Base-by-base conservation (phyloP, 352 stramenopile genomes). In the Pythium rishiriense region DNA sequence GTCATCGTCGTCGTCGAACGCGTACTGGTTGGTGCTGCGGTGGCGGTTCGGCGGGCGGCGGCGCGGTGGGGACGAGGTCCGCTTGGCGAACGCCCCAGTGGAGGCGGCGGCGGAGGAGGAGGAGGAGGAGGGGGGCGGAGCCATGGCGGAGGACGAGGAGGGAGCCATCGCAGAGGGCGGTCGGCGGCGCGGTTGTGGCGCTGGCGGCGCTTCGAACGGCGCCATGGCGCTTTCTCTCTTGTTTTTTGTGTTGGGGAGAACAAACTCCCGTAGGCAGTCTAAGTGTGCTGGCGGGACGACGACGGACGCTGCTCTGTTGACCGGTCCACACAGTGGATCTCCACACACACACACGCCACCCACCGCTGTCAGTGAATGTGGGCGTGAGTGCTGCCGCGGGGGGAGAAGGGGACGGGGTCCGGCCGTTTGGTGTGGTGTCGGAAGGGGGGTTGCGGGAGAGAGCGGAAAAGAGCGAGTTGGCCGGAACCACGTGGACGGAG, bases 1-100 rank as follows among this genome's bases (percentile, higher is more conserved):
- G 46, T 68, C 62, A 37, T 68, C 62, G 52, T 68, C 58, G 45
- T 62, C 61, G 31, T 29, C 47, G n/a, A 28, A 21, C 8, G 45
- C 33, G 33, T 29, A 41, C 21, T 51, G 22, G 22, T 63, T 39
- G 31, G 31, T 47, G 48, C 48, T 25, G 48, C 24, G 22, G 11
- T 54, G 14, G 10, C 31, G 29, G 28, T 37, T 49, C 14, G 47
- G 37, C 29, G 49, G 37, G n/a, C 49, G 22, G 29, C 29, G 49
- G 29, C 31, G 28, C 47, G 49, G 49, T 19, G 49, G 28, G 9
- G 37, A 43, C 11, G 37, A 12, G 37, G 37, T 21, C 29, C 31
- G 49, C 25, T 51, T 51, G 21, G 22, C 45, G 39, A 22, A 21
- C 39, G 39, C 4, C 39, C 39, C 4, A 4, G 39, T 6, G 3